Percentiles rank a stretch among this genome's conserved stretches.
Conservation (phyloP, 73 alveolate genomes). For the Uronychia setigera region DNA sequence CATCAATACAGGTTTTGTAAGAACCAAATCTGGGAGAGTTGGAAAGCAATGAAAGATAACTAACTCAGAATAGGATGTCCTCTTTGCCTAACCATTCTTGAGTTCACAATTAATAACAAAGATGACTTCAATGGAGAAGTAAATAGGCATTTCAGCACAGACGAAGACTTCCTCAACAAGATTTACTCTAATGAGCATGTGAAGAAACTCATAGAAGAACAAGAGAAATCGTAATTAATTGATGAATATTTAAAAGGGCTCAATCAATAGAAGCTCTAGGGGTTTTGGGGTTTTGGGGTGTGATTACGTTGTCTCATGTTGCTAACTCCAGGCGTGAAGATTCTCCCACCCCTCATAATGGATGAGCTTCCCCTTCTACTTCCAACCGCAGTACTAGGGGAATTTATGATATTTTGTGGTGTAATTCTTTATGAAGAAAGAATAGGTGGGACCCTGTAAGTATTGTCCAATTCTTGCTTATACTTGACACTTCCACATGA, state of each 20-base stretch:
- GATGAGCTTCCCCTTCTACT: too few relatives aligned
- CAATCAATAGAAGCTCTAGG: too few relatives aligned
- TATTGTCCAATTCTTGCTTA: not conserved
- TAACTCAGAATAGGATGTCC: not conserved
- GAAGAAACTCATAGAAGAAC: too few relatives aligned
- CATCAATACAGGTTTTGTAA: slow-evolving; percentile 27
- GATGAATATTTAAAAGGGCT: too few relatives aligned
- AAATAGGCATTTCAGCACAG: not conserved
- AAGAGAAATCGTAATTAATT: too few relatives aligned
- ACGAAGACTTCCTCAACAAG: not conserved
- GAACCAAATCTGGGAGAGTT: not conserved
- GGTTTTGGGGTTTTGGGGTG: too few relatives aligned
- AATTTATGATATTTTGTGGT: not conserved
- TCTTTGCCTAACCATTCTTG: too few relatives aligned
- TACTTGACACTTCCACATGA: not conserved
- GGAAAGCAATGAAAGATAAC: not conserved
- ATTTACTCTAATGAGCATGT: too few relatives aligned
- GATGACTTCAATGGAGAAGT: not conserved
- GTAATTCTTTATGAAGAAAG: not conserved
- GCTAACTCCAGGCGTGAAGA: too few relatives aligned
- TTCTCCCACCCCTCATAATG: too few relatives aligned
- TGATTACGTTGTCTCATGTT: too few relatives aligned
- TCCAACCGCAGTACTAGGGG: too few relatives aligned
- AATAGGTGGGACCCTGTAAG: not conserved
- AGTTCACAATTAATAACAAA: not conserved